These are phyloP conservation scores for Hibiscus syriacus DNA, from an alignment of 345 rosid species.

Conservation along the genomic window DNA sequence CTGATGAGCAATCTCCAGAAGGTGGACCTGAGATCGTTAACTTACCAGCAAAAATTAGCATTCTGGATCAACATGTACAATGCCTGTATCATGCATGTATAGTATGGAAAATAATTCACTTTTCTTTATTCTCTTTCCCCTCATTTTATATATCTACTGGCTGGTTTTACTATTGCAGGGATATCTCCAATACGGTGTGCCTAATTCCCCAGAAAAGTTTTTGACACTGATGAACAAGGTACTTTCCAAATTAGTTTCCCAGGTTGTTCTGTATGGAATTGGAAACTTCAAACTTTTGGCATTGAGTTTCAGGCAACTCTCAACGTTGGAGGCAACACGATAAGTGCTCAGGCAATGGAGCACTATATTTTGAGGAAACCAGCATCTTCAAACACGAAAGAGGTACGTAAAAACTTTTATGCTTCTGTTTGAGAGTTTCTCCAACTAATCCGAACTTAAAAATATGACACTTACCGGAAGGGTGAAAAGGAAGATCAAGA, in stretches of 20 bases:
- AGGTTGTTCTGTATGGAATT: neutral
- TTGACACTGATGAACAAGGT: constrained; percentile 60
- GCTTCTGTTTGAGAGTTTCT: neutral
- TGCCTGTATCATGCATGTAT: constrained; percentile 98
- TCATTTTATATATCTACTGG: neutral
- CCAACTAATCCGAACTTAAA: too few relatives aligned
- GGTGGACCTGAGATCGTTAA: constrained; percentile 57
- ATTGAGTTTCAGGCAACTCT: constrained; percentile 54
- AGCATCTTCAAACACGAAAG: constrained; percentile 32
- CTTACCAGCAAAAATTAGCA: constrained; percentile 71
- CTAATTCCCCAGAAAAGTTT: constrained; percentile 64
- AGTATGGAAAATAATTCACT: neutral
- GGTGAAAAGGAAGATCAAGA: constrained; percentile 58
- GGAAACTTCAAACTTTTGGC: neutral
- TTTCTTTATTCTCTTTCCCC: neutral
- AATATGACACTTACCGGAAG: constrained; percentile 22
- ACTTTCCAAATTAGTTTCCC: constrained; percentile 1
- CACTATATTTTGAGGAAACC: constrained; percentile 64
- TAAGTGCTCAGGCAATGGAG: constrained; percentile 79
- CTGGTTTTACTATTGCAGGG: constrained; percentile 38
- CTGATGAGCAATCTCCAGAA: constrained; percentile 67
- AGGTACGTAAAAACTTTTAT: constrained; percentile 35
- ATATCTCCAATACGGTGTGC: constrained; percentile 81
- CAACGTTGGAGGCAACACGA: constrained; percentile 69
- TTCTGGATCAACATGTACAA: constrained; percentile 99